Evolutionary conservation across 2,329 filamentous ascomycete genomes (phyloP), one percentile per base, ranked within the genome.

Genomic region (Fonsecaea nubica): DNA sequence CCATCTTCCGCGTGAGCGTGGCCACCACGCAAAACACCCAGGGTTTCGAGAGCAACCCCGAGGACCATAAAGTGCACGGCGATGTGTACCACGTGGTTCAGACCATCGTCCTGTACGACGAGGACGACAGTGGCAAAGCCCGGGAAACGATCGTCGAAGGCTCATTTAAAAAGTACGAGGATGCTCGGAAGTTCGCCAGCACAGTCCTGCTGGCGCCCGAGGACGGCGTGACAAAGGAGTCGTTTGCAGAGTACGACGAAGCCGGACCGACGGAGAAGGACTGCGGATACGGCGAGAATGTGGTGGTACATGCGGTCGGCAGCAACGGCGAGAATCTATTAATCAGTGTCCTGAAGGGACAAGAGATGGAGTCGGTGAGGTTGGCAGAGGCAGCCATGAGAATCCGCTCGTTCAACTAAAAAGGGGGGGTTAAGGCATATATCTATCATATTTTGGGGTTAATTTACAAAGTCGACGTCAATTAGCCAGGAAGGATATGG

Each of bases 201-300:
- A 32, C 58, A 10, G 71, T 73, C 9, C 63, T 76, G 21, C 56
- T 76, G 25, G 63, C 63, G 2, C 62, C 63, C 1, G 69, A 71
- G 58, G 63, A 70, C 40, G 70, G 67, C 4, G 53, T 73, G 21
- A 69, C 69, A 12, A 71, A 71, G 50, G 74, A 75, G 42, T 74
- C 66, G 7, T 76, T 72, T 65, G 74, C 64, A 0, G 57, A 72
- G 64, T 76, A 75, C 58, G 71, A 72, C 18, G 72, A 76, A 62
- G 74, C 74, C 0, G 72, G 32, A 2, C 64, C 67, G 6, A 58
- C 63, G 10, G 72, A 75, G 38, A 71, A 58, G 9, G 74, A 76
- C 40, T 76, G 74, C 36, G 75, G 74, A 18, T 76, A 71, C 66
- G 74, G 75, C 1, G 74, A 75, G 55, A 76, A 76, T 71, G 75